Base-by-base conservation (phyloP, 164 flowering plant species). In the Cinnamomum micranthum region DNA sequence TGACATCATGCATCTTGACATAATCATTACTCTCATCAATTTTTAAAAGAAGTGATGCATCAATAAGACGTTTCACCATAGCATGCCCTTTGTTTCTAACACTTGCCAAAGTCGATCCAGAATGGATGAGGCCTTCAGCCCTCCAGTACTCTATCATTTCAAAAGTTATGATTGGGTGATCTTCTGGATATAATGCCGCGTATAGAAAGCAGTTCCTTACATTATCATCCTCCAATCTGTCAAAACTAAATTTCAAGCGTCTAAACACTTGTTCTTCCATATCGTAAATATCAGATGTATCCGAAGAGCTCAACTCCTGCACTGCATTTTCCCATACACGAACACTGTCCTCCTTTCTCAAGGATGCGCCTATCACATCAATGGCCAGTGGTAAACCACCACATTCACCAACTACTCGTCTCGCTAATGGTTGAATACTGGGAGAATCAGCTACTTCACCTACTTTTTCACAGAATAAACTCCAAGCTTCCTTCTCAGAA, bases 1-100 rank as follows among this genome's bases (percentile, higher is more conserved):
- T 20, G n/a, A 76, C 68, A 35, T 63, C 74, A 35, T 72, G 73
- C 83, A 83, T 76, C 73, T 71, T 74, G 12, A 83, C 77, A n/a
- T 6, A 65, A 5, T 0, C 5, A 31, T 31, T 4, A 31, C 5
- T 4, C 33, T 55, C 33, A 13, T 75, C 28, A 70, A 0, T 76
- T 31, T 74, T 78, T 23, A 9, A 78, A 31, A 31, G 6, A 31
- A 31, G 33, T 4, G 33, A 31, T 31, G 33, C 33, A 31, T 31
- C 33, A 0, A 31, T 0, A 31, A 31, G 33, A 4, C 33, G 33
- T 31, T 31, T 31, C 33, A 31, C 33, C 6, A 4, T 76, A 11
- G 27, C 23, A 50, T 59, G 74, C 13, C 81, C 83, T 4, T 7
- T 25, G 47, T 71, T 67, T 22, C 69, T 19, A 25, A 6, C n/a